Base-by-base conservation (phyloP, 108 stramenopile species). In the Skeletonema marinoi region DNA sequence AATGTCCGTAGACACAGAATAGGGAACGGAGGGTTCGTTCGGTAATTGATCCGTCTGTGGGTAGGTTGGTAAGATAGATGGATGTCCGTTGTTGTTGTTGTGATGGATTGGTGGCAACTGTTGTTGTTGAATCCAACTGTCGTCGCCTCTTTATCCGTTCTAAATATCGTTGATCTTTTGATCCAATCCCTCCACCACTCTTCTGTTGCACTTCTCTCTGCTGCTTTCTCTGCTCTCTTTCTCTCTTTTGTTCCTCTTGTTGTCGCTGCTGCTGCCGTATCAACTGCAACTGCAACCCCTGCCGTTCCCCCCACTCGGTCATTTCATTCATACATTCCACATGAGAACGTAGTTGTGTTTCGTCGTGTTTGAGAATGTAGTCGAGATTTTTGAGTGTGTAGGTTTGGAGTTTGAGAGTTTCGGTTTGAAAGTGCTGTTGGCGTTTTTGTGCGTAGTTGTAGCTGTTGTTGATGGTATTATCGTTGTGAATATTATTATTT, bases 11-110 rank as follows among this genome's bases (percentile, higher is more conserved):
- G 1, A 65, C 60, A 16, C 70, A 67, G 87, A 94, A 94, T 16
- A 94, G 69, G 4, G 81, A 77, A 16, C 61, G 77, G 1, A 94
- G 67, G 5, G 77, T 68, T 3, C 78, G 83, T 70, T 89, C 87
- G 4, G 72, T 66, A 1, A 79, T 78, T 0, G 85, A 87, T 46
- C 89, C 90, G 71, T 93, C 88, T 11, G 75, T 80, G n/a, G 91
- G 88, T 10, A 94, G 59, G 60, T 89, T 88, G 42, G 91, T 85
- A 1, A 94, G 80, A 68, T 94, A 94, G 32, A 92, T 72, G 0
- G 87, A 85, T 19, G 87, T 69, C 35, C 86, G 58, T 39, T 41
- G n/a, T 32, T n/a, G 78, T 58, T 54, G 41, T 32, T 46, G 41
- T 6, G 46, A 14, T 1, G 29, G 54, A 25, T 56, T 56, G 44